Evolutionary conservation across 163 green algal species (phyloP).

Genomic region (Volvox carteri): DNA sequence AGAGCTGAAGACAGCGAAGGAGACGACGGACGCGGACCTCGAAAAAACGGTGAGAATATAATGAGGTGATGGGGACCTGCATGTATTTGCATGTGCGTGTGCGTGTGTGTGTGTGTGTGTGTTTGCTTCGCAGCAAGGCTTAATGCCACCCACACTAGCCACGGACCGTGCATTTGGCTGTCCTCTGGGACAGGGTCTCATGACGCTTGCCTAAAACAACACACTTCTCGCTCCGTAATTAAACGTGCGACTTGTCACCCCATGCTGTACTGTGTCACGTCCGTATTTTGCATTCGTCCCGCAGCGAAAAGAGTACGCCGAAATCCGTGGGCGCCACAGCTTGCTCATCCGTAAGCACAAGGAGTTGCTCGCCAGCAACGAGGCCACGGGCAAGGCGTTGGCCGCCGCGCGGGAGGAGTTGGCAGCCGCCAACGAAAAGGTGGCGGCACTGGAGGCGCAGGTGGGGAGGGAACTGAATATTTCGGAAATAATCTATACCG

Average conservation of each 20-base stretch:
- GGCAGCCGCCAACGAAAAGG: neutral
- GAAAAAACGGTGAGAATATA: conserved; percentile 37
- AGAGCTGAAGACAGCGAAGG: conserved; percentile 9
- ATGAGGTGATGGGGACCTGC: too few relatives aligned
- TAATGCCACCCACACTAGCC: too few relatives aligned
- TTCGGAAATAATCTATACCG: too few relatives aligned
- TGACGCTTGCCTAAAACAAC: too few relatives aligned
- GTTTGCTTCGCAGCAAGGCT: too few relatives aligned
- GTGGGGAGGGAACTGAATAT: neutral
- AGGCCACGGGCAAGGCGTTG: conserved; percentile 2
- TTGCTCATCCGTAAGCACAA: neutral
- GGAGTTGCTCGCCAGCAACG: neutral
- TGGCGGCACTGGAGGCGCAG: conserved; percentile 5
- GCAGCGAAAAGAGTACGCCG: conserved; percentile 36
- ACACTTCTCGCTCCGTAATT: too few relatives aligned
- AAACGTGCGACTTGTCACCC: too few relatives aligned
- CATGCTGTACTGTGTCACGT: neutral
- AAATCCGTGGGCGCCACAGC: neutral
- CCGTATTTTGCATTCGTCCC: too few relatives aligned
- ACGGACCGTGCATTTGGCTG: too few relatives aligned
- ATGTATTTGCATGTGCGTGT: too few relatives aligned
- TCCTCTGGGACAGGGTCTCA: too few relatives aligned
- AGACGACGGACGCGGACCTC: neutral
- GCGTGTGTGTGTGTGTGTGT: too few relatives aligned
- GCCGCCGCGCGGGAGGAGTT: conserved; percentile 33